phyloP scores from a whole-genome alignment of 345 rosid species.

The Gossypium stocksii region DNA sequence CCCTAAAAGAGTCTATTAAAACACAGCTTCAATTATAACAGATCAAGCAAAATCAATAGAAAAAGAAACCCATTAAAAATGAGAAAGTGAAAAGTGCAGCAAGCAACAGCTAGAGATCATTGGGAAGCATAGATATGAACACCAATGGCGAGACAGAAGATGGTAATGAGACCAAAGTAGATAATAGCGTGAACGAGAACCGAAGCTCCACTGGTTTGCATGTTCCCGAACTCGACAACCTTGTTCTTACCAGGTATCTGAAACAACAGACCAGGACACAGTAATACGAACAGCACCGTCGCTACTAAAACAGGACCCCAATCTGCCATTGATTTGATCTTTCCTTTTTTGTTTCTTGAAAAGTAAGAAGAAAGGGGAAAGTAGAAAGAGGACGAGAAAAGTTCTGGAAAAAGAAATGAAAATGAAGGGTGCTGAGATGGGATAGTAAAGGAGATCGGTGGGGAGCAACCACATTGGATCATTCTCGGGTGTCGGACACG shows the following conservation, averaged over 20 bases:
- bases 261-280: slow-evolving; percentile 64
- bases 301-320: slow-evolving; percentile 75
- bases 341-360: neutral
- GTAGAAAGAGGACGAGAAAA: neutral
- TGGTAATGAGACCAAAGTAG: slow-evolving; percentile 49
- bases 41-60: neutral
- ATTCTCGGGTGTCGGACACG: neutral
- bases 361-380: neutral
- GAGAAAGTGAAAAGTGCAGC: neutral
- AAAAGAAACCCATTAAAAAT: neutral
- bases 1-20: neutral
- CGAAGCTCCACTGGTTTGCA: slow-evolving; percentile 51
- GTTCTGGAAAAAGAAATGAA: neutral
- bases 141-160: slow-evolving; percentile 53
- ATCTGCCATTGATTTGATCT: slow-evolving; percentile 41
- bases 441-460: neutral
- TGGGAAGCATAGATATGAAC: slow-evolving; percentile 46
- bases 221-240: slow-evolving; percentile 20
- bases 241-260: slow-evolving; percentile 59
- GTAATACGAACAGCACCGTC: slow-evolving; percentile 57
- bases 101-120: neutral
- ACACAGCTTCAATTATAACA: neutral
- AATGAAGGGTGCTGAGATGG: neutral
- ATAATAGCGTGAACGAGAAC: slow-evolving; percentile 55
- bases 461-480: neutral